A percentile compares a stretch with the other conserved stretches of the same genome.
Evolutionary conservation across 495 filamentous ascomycete species (phyloP).

Genomic region (Lichenothelia convexa): DNA sequence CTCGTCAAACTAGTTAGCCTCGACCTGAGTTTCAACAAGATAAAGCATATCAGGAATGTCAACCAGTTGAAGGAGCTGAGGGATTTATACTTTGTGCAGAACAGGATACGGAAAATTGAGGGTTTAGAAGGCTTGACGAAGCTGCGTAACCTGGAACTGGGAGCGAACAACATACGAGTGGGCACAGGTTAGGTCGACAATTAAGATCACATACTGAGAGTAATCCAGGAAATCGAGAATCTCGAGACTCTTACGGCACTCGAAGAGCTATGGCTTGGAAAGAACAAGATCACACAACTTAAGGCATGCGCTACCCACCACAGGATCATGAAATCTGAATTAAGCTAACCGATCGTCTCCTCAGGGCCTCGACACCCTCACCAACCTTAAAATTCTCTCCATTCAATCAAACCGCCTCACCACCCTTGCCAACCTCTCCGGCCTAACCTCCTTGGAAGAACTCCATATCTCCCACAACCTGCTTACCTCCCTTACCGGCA

Average conservation of each 20-base stretch:
- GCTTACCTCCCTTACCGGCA: slow-evolving; percentile 56
- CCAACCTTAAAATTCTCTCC: slow-evolving; percentile 72
- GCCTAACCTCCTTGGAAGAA: slow-evolving; percentile 70
- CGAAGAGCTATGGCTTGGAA: slow-evolving; percentile 87
- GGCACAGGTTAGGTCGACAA: neutral
- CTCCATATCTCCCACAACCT: slow-evolving; percentile 96
- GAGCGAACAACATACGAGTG: slow-evolving; percentile 74
- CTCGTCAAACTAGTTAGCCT: slow-evolving; percentile 57
- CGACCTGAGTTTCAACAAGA: slow-evolving; percentile 96
- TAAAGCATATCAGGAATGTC: slow-evolving; percentile 92
- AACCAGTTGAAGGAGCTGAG: slow-evolving; percentile 58
- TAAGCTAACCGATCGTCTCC: neutral
- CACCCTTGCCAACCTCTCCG: slow-evolving; percentile 51
- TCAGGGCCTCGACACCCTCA: slow-evolving; percentile 46
- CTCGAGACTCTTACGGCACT: slow-evolving; percentile 56
- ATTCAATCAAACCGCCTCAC: slow-evolving; percentile 95
- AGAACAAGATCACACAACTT: slow-evolving; percentile 90
- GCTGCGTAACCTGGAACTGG: slow-evolving; percentile 72
- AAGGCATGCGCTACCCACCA: slow-evolving; percentile 27
- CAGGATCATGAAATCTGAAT: neutral
- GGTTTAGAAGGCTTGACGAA: slow-evolving; percentile 54
- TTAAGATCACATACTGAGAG: slow-evolving; percentile 2
- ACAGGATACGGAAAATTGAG: slow-evolving; percentile 80
- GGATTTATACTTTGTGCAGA: slow-evolving; percentile 88
- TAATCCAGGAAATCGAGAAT: slow-evolving; percentile 60